Percentiles rank a stretch among this genome's conserved stretches.
These are phyloP conservation scores for Graphiopsis chlorocephala DNA, from an alignment of 2,329 filamentous ascomycete genomes.

Conservation along the genomic window DNA sequence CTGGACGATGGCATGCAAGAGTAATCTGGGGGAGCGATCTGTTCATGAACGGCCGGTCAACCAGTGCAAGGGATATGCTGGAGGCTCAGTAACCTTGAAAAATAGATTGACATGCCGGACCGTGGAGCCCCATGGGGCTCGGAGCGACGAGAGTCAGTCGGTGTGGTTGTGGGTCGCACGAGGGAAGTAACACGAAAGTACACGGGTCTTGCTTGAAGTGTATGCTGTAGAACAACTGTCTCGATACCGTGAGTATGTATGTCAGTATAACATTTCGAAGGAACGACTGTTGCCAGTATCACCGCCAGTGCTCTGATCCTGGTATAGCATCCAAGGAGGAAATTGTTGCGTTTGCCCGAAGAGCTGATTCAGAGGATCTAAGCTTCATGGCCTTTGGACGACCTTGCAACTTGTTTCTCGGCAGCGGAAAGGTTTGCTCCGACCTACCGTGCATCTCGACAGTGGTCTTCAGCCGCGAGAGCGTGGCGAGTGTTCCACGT, in stretches of 20 bases:
- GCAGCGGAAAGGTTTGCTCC: slow-evolving; percentile 2
- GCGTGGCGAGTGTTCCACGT: background rate
- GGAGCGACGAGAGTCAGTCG: slow-evolving; percentile 5
- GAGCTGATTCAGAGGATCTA: background rate
- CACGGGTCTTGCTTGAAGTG: background rate
- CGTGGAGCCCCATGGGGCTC: slow-evolving; percentile 10
- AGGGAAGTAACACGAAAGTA: background rate
- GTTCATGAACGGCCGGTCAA: background rate
- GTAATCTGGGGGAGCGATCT: background rate
- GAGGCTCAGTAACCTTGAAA: slow-evolving; percentile 5
- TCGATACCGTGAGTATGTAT: background rate
- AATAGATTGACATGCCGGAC: slow-evolving; percentile 11
- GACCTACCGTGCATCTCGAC: background rate
- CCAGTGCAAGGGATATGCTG: background rate
- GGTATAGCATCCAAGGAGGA: background rate
- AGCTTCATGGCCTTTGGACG: background rate
- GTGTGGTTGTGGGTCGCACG: background rate
- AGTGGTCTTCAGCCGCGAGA: background rate
- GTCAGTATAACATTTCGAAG: background rate
- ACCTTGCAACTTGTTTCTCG: background rate
- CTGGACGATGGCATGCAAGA: background rate
- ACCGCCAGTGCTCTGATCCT: background rate
- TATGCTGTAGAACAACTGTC: background rate
- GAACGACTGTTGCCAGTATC: background rate
- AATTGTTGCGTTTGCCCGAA: background rate